Evolutionary conservation across 805 yeast species (phyloP).

Genomic region (Middelhovenomyces tepae): DNA sequence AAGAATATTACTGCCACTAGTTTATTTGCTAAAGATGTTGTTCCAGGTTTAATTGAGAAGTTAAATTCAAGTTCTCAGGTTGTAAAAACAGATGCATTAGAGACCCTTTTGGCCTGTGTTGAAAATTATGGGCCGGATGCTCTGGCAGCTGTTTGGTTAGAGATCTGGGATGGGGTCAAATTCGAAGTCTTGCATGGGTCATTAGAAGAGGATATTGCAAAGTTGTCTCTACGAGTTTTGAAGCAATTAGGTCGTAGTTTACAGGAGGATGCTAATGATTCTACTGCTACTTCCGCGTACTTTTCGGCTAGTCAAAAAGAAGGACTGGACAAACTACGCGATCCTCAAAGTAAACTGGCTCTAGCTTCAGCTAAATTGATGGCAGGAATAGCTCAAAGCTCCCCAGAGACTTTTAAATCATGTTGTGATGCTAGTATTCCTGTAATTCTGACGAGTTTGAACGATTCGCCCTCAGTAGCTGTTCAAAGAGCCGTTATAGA

Average conservation of each 20-base stretch:
- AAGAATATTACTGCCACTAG: slow-evolving; percentile 53
- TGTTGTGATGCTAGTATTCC: slow-evolving; percentile 33
- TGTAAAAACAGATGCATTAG: slow-evolving; percentile 59
- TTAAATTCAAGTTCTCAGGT: slow-evolving; percentile 19
- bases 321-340: slow-evolving; percentile 41
- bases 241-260: slow-evolving; percentile 36
- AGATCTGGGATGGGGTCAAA: slow-evolving; percentile 81
- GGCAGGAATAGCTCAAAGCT: slow-evolving; percentile 44
- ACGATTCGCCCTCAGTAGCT: slow-evolving; percentile 30
- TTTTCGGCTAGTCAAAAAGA: slow-evolving; percentile 30
- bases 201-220: slow-evolving; percentile 35
- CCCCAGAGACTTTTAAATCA: slow-evolving; percentile 36
- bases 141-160: slow-evolving; percentile 53
- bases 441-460: slow-evolving; percentile 29
- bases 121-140: slow-evolving; percentile 41
- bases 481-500: slow-evolving; percentile 53
- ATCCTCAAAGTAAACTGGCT: slow-evolving; percentile 42
- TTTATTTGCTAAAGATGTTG: slow-evolving; percentile 59
- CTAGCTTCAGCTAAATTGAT: slow-evolving; percentile 58
- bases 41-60: slow-evolving; percentile 59
- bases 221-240: slow-evolving; percentile 37
- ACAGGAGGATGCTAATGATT: slow-evolving; percentile 23
- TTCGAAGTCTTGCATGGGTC: slow-evolving; percentile 82
- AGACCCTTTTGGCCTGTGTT: slow-evolving; percentile 51
- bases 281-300: slow-evolving; percentile 30